Evolutionary conservation across 2,329 filamentous ascomycete species (phyloP).

Genomic region (Nemania sp.): DNA sequence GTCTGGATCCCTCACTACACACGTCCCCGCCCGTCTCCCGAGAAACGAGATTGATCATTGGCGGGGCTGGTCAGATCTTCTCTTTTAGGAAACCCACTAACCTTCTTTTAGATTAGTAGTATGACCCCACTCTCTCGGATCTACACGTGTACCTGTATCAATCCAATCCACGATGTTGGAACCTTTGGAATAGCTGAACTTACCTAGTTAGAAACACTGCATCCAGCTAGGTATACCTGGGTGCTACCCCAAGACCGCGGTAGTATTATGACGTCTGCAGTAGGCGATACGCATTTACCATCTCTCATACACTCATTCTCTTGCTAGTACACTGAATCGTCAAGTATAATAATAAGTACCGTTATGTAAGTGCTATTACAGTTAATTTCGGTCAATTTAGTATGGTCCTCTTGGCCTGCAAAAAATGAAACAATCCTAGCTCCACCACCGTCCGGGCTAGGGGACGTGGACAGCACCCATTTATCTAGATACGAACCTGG

Average conservation of each 20-base stretch:
- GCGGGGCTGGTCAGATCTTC: constrained; percentile 6
- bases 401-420: neutral
- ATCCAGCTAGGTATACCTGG: neutral
- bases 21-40: constrained; percentile 32
- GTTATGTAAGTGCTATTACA: neutral
- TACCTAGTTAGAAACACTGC: neutral
- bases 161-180: neutral
- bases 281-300: too few relatives aligned
- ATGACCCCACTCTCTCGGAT: constrained; percentile 15
- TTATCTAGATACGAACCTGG: too few relatives aligned
- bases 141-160: constrained; percentile 13
- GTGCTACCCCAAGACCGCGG: neutral
- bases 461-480: too few relatives aligned
- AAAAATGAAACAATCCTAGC: constrained; percentile 2
- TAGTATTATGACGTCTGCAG: neutral
- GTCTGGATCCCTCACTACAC: constrained; percentile 9
- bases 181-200: constrained; percentile 1
- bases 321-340: neutral
- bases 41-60: constrained; percentile 34
- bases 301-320: neutral
- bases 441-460: neutral
- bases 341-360: neutral
- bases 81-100: neutral
- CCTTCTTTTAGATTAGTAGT: constrained; percentile 1
- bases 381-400: neutral